Evolutionary conservation across 2,329 filamentous ascomycete species (phyloP).

Genomic region (Myriosclerotinia duriaeana): DNA sequence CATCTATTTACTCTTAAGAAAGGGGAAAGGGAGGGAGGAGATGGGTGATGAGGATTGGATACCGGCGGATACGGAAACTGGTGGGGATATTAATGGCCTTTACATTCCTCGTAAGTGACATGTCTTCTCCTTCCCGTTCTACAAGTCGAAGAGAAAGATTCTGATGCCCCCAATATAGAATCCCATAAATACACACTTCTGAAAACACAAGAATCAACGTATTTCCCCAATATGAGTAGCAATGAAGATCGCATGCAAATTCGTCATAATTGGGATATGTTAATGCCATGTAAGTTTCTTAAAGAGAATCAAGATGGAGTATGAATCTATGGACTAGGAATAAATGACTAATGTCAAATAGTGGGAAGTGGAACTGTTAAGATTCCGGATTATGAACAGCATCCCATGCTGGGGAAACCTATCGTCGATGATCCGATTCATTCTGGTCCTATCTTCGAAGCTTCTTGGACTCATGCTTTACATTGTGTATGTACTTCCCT

Average conservation of each 20-base stretch:
- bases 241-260: conserved; percentile 39
- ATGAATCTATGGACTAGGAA: neutral
- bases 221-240: conserved; percentile 40
- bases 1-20: conserved; percentile 34
- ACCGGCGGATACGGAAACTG: conserved; percentile 36
- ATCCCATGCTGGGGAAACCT: conserved; percentile 41
- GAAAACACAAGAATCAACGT: conserved; percentile 37
- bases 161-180: conserved; percentile 18
- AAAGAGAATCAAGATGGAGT: no score
- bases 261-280: conserved; percentile 40
- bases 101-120: conserved; percentile 36
- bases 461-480: conserved; percentile 41
- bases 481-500: conserved; percentile 34
- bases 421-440: conserved; percentile 40
- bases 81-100: conserved; percentile 41
- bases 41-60: conserved; percentile 21
- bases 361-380: conserved; percentile 40
- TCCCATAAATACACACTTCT: conserved; percentile 38
- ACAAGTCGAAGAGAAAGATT: neutral
- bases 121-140: conserved; percentile 20
- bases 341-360: neutral
- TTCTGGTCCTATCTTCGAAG: conserved; percentile 39
- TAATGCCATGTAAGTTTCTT: conserved; percentile 38
- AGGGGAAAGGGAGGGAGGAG: conserved; percentile 5
- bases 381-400: conserved; percentile 38